These are phyloP conservation scores for Rhodotorula graminis DNA, from an alignment of 768 basidiomycete species.

Conservation along the genomic window DNA sequence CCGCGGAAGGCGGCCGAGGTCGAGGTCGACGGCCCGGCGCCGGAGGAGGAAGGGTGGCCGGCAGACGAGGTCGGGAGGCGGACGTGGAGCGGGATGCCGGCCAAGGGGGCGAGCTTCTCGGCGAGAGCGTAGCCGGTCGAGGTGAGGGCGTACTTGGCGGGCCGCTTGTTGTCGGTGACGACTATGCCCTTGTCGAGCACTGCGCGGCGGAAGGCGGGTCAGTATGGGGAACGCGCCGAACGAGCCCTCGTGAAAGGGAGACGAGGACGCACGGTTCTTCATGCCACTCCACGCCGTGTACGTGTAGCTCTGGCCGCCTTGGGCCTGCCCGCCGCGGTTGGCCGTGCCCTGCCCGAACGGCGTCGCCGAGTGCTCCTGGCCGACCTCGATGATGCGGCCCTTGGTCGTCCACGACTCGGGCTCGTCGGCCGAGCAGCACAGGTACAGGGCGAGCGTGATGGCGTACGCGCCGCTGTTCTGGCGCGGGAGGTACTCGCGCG, in stretches of 20 bases:
- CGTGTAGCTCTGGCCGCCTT: neutral
- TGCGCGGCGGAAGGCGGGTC: neutral
- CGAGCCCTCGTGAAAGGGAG: neutral
- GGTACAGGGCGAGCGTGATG: conserved; percentile 33
- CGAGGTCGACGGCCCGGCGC: neutral
- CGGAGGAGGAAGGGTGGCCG: conserved; percentile 12
- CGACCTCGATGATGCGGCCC: conserved; percentile 10
- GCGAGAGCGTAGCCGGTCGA: conserved; percentile 25
- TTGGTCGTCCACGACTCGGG: neutral
- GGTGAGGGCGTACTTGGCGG: conserved; percentile 13
- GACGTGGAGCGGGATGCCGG: conserved; percentile 6
- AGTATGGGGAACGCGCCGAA: no score
- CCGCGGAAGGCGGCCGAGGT: neutral
- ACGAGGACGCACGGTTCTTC: conserved; percentile 10
- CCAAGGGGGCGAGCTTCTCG: conserved; percentile 16
- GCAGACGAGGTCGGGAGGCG: neutral
- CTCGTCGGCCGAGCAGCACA: conserved; percentile 14
- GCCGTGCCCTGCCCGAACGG: conserved; percentile 16
- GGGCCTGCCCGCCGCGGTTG: neutral
- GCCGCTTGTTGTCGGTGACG: conserved; percentile 5
- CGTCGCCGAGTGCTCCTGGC: neutral
- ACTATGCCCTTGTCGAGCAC: conserved; percentile 10
- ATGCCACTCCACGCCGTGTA: conserved; percentile 30
- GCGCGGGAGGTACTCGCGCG: conserved; percentile 28
- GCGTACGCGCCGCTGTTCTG: conserved; percentile 28